Evolutionary conservation across 2,329 filamentous ascomycete genomes (phyloP).

Genomic region (Conoideocrella luteorostrata): DNA sequence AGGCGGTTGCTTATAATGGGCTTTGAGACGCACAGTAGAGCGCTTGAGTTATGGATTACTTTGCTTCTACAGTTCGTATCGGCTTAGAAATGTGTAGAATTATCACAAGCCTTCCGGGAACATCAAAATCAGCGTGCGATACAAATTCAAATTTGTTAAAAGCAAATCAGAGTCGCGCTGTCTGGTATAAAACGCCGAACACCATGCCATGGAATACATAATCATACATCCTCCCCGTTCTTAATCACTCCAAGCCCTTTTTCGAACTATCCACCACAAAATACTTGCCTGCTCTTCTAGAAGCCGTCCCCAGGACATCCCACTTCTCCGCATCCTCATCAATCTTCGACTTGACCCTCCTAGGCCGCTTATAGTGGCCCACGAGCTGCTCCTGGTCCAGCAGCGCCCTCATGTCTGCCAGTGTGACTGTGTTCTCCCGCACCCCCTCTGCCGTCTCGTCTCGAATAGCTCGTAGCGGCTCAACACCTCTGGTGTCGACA

Average conservation of each 20-base stretch:
- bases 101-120: too few relatives aligned
- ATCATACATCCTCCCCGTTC: constrained; percentile 7
- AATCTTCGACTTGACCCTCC: constrained; percentile 26
- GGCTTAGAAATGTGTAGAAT: too few relatives aligned
- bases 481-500: constrained; percentile 66
- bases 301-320: constrained; percentile 62
- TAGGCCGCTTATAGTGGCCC: constrained; percentile 46
- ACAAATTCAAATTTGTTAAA: too few relatives aligned
- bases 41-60: too few relatives aligned
- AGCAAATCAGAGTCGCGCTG: too few relatives aligned
- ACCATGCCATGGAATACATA: too few relatives aligned
- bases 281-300: constrained; percentile 61
- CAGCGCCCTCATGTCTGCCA: constrained; percentile 49
- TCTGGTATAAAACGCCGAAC: too few relatives aligned
- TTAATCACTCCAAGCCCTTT: constrained; percentile 12
- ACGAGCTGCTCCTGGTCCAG: constrained; percentile 54
- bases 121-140: too few relatives aligned
- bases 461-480: constrained; percentile 70
- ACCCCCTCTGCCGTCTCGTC: constrained; percentile 68
- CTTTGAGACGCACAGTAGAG: too few relatives aligned
- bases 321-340: constrained; percentile 53
- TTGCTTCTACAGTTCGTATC: too few relatives aligned
- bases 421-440: constrained; percentile 50
- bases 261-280: constrained; percentile 68
- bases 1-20: too few relatives aligned